phyloP scores from a whole-genome alignment of 441 rosid genomes.

The Jatropha podagrica region DNA sequence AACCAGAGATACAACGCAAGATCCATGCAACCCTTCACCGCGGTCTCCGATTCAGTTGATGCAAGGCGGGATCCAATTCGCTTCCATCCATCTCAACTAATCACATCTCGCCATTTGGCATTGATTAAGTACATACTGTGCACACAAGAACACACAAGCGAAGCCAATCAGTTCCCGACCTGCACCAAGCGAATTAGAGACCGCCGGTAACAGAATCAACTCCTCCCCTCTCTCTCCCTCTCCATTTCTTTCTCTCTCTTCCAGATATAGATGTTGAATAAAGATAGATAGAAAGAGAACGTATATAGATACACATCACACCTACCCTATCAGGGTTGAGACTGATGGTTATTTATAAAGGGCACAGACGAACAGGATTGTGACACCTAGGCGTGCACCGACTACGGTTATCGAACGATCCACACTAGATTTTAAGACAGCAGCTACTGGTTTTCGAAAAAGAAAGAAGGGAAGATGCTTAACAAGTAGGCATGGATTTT shows the following conservation, averaged over 20 bases:
- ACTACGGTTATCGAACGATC: neutral
- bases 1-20: neutral
- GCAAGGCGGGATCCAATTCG: conserved; percentile 98
- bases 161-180: conserved; percentile 89
- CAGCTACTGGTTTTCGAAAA: conserved; percentile 11
- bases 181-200: conserved; percentile 99
- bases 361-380: conserved; percentile 30
- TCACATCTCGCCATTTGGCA: conserved; percentile 25
- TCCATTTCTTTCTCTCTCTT: neutral
- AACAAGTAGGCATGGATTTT: neutral
- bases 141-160: neutral
- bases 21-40: conserved; percentile 46
- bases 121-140: neutral
- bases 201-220: conserved; percentile 54
- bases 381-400: conserved; percentile 32
- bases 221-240: neutral
- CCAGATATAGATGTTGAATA: neutral
- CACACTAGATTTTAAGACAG: neutral
- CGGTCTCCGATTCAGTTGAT: conserved; percentile 99
- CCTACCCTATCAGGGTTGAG: neutral
- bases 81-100: conserved; percentile 28
- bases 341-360: conserved; percentile 33
- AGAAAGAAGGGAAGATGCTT: neutral
- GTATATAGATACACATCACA: neutral
- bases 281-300: neutral